Conservation (phyloP, 2,329 filamentous ascomycete species). For the Cryoendolithus antarcticus region DNA sequence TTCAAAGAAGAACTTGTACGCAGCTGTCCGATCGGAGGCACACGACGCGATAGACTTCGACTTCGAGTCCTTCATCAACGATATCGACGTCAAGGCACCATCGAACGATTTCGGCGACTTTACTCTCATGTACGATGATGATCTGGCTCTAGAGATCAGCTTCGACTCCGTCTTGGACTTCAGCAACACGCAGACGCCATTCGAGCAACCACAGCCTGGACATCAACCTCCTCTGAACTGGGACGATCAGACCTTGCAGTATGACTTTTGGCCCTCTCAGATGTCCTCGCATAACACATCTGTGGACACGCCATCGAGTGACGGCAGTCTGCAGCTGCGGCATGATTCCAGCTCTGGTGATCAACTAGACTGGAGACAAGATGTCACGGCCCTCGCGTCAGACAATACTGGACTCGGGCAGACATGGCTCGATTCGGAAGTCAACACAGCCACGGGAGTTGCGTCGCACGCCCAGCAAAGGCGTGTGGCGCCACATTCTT, state of each 20-base stretch:
- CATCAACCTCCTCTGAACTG: constrained; percentile 2
- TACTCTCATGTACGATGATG: constrained; percentile 13
- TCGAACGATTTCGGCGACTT: constrained; percentile 15
- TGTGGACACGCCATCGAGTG: background rate
- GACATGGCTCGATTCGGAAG: too few relatives aligned
- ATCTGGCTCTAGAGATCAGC: constrained; percentile 8
- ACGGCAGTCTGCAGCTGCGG: too few relatives aligned
- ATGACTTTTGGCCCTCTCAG: background rate
- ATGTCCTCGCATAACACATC: constrained; percentile 1
- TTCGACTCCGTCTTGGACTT: constrained; percentile 11
- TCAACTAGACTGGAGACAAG: too few relatives aligned
- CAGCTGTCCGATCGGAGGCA: background rate
- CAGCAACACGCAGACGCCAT: background rate
- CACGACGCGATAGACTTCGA: constrained; percentile 1
- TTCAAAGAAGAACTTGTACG: background rate
- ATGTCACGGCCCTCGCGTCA: too few relatives aligned
- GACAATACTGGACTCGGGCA: too few relatives aligned
- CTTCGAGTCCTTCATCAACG: background rate
- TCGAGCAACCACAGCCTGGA: constrained; percentile 2
- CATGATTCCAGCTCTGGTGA: too few relatives aligned
- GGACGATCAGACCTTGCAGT: background rate
- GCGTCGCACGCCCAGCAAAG: too few relatives aligned
- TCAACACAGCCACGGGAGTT: too few relatives aligned
- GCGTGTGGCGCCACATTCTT: too few relatives aligned
- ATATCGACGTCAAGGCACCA: background rate